Conservation (phyloP, 306 rosid species). For the Medicago arabica region DNA sequence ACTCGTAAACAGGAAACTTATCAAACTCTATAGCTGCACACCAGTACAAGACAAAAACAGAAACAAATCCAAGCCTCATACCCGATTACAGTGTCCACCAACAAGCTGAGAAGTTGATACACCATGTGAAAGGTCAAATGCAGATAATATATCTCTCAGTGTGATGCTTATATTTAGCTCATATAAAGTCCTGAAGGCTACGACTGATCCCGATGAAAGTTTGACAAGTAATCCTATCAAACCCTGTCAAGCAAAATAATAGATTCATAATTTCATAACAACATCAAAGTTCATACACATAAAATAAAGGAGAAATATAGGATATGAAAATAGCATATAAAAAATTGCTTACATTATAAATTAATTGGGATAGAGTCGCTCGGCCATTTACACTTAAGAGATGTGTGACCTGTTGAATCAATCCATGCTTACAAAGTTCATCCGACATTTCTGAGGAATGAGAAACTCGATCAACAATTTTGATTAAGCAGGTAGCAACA, state of each 20-base stretch:
- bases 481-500: slow-evolving; percentile 82
- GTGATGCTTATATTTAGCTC: slow-evolving; percentile 80
- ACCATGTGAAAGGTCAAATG: slow-evolving; percentile 71
- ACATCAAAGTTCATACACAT: slow-evolving; percentile 26
- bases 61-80: slow-evolving; percentile 45
- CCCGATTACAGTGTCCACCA: slow-evolving; percentile 89
- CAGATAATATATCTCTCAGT: slow-evolving; percentile 74
- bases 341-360: slow-evolving; percentile 66
- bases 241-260: slow-evolving; percentile 65
- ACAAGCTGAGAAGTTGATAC: slow-evolving; percentile 65
- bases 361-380: slow-evolving; percentile 64
- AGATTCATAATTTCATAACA: slow-evolving; percentile 39
- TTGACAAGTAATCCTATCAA: slow-evolving; percentile 84
- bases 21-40: slow-evolving; percentile 13
- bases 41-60: slow-evolving; percentile 35
- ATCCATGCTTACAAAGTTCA: slow-evolving; percentile 81
- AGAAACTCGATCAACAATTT: slow-evolving; percentile 72
- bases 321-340: slow-evolving; percentile 1
- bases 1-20: slow-evolving; percentile 28
- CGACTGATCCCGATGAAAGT: slow-evolving; percentile 80
- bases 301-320: slow-evolving; percentile 35
- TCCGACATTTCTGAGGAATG: slow-evolving; percentile 80
- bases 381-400: slow-evolving; percentile 71
- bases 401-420: slow-evolving; percentile 74
- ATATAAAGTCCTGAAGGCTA: slow-evolving; percentile 78